A percentile compares a stretch with the other conserved stretches of the same genome.
phyloP scores from a whole-genome alignment of 1,284 basidiomycete genomes.

The Boletellus deceptivus region DNA sequence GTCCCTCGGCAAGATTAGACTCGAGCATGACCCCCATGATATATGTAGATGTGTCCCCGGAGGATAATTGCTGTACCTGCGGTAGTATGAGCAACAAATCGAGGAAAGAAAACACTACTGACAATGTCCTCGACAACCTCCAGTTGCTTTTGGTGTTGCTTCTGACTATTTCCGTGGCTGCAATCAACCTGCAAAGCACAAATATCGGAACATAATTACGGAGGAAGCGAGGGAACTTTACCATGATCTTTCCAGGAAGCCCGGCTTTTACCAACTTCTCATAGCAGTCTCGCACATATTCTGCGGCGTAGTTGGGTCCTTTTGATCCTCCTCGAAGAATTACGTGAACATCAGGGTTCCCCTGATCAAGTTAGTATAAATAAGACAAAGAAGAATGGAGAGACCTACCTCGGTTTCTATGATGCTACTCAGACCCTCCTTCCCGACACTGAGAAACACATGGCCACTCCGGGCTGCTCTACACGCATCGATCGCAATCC shows the following conservation, averaged over 20 bases:
- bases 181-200: constrained; percentile 73
- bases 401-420: constrained; percentile 76
- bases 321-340: constrained; percentile 86
- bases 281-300: constrained; percentile 76
- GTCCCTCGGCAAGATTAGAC: constrained; percentile 87
- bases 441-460: constrained; percentile 91
- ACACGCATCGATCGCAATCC: constrained; percentile 89
- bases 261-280: constrained; percentile 79
- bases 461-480: constrained; percentile 83
- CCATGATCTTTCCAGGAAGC: constrained; percentile 82
- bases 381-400: neutral
- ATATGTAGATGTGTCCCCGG: constrained; percentile 64
- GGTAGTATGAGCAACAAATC: neutral
- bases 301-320: constrained; percentile 83
- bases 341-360: constrained; percentile 87
- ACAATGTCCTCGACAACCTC: constrained; percentile 86
- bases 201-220: neutral
- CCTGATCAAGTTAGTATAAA: constrained; percentile 42
- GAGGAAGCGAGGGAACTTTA: constrained; percentile 33
- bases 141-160: constrained; percentile 82
- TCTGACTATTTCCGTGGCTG: constrained; percentile 91
- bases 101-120: constrained; percentile 30
- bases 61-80: constrained; percentile 71
- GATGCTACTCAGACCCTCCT: constrained; percentile 89
- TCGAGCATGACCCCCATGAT: constrained; percentile 99